These are phyloP conservation scores for Cladophialophora chaetospira DNA, from an alignment of 2,329 filamentous ascomycete genomes.

Conservation along the genomic window DNA sequence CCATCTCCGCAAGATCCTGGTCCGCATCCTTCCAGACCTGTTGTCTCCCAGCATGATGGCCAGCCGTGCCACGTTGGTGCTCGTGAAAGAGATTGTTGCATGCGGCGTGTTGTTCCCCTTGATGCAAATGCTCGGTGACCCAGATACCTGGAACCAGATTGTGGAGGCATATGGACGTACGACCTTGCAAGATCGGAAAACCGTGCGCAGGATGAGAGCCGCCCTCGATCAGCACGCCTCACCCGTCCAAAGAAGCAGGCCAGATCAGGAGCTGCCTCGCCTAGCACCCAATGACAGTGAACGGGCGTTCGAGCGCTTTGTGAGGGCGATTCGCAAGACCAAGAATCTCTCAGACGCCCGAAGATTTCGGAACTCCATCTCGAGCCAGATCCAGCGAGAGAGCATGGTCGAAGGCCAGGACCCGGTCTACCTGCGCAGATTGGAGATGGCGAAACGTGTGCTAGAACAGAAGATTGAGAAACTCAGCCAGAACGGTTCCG, in stretches of 20 bases:
- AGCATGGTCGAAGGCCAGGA: conserved; percentile 77
- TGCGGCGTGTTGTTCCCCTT: conserved; percentile 87
- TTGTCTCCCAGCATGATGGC: conserved; percentile 73
- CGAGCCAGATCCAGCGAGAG: conserved; percentile 88
- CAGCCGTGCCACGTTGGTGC: conserved; percentile 75
- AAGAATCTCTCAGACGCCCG: conserved; percentile 91
- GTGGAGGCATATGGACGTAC: conserved; percentile 86
- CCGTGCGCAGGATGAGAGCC: conserved; percentile 85
- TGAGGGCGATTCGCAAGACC: conserved; percentile 82
- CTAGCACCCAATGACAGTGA: conserved; percentile 83
- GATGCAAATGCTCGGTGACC: conserved; percentile 78
- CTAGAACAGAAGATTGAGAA: conserved; percentile 86
- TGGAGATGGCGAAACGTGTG: conserved; percentile 88
- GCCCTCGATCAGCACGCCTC: conserved; percentile 93
- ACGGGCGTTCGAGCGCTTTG: conserved; percentile 90
- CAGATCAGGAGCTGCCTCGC: conserved; percentile 72
- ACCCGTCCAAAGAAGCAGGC: conserved; percentile 67
- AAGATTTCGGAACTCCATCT: conserved; percentile 86
- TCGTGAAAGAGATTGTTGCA: conserved; percentile 87
- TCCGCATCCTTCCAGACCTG: conserved; percentile 70
- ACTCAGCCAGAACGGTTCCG: conserved; percentile 65
- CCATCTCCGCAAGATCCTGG: conserved; percentile 75
- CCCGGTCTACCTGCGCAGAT: conserved; percentile 78
- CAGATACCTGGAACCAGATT: conserved; percentile 96
- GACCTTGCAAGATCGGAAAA: conserved; percentile 92